phyloP scores from a whole-genome alignment of 129 eudicot species.

The Flaveria linearis region DNA sequence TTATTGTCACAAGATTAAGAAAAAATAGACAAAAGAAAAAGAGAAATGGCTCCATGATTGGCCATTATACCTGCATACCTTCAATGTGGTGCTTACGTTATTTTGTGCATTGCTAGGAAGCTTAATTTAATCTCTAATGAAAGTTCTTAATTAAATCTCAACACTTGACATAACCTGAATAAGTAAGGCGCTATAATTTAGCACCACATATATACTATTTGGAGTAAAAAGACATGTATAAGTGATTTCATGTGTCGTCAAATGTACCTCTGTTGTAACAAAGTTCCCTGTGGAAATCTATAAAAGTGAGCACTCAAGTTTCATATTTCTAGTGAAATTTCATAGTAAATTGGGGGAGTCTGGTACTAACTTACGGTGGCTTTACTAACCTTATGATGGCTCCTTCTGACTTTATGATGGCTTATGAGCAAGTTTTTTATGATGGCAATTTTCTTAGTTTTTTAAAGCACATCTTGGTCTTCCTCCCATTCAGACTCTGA shows the following conservation, averaged over 20 bases:
- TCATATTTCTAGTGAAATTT: too few species aligned
- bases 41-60: constrained; percentile 13
- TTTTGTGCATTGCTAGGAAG: constrained; percentile 93
- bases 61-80: constrained; percentile 43
- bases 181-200: constrained; percentile 26
- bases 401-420: too few species aligned
- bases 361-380: too few species aligned
- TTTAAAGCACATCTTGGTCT: too few species aligned
- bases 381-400: too few species aligned
- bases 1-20: neutral
- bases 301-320: too few species aligned
- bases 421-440: too few species aligned
- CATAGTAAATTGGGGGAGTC: too few species aligned
- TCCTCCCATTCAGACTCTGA: too few species aligned
- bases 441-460: too few species aligned
- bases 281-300: too few species aligned
- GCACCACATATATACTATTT: neutral
- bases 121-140: constrained; percentile 85
- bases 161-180: constrained; percentile 87
- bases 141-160: constrained; percentile 79
- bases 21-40: neutral
- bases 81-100: constrained; percentile 88
- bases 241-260: constrained; percentile 6
- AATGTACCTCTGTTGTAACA: constrained; percentile 53
- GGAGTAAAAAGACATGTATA: constrained; percentile 10